These are phyloP conservation scores for Thelonectria blattea DNA, from an alignment of 2,329 filamentous ascomycete genomes.

Conservation along the genomic window DNA sequence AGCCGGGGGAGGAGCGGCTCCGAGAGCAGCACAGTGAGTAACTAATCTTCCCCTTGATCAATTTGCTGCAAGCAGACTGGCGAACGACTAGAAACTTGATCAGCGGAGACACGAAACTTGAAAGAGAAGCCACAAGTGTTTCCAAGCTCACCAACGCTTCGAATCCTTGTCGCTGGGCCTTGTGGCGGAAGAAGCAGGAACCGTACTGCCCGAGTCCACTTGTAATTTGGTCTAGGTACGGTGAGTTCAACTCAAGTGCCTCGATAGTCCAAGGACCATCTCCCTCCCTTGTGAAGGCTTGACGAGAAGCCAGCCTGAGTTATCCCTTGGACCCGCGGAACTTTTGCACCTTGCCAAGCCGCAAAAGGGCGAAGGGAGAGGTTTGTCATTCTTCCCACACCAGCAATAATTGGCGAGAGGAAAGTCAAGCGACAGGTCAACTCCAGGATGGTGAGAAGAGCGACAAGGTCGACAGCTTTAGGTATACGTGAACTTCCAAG, in stretches of 20 bases:
- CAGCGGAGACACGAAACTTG: slow-evolving; percentile 3
- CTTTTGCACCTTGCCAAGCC: slow-evolving; percentile 4
- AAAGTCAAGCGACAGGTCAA: not conserved
- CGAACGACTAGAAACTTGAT: not conserved
- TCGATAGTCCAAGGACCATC: slow-evolving; percentile 20
- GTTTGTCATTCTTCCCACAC: not conserved
- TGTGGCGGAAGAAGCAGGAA: not conserved
- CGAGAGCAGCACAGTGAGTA: not conserved
- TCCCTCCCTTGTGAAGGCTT: not conserved
- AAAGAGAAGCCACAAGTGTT: not conserved
- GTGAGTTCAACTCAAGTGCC: slow-evolving; percentile 17
- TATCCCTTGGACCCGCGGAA: slow-evolving; percentile 1
- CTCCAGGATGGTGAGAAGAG: not conserved
- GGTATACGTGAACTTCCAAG: too few relatives aligned
- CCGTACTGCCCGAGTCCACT: slow-evolving; percentile 17
- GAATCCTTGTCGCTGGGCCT: slow-evolving; percentile 9
- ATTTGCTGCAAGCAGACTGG: slow-evolving; percentile 1
- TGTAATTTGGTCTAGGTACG: slow-evolving; percentile 14
- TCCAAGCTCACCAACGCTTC: not conserved
- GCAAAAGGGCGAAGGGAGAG: not conserved
- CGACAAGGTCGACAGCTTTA: too few relatives aligned
- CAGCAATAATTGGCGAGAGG: not conserved
- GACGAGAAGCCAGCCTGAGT: not conserved
- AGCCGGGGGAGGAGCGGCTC: slow-evolving; percentile 14
- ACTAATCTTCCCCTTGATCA: slow-evolving; percentile 1